A percentile compares a stretch with the other conserved stretches of the same genome.
Evolutionary conservation across 495 filamentous ascomycete genomes (phyloP).

Genomic region (Beverwykella pulmonaria): DNA sequence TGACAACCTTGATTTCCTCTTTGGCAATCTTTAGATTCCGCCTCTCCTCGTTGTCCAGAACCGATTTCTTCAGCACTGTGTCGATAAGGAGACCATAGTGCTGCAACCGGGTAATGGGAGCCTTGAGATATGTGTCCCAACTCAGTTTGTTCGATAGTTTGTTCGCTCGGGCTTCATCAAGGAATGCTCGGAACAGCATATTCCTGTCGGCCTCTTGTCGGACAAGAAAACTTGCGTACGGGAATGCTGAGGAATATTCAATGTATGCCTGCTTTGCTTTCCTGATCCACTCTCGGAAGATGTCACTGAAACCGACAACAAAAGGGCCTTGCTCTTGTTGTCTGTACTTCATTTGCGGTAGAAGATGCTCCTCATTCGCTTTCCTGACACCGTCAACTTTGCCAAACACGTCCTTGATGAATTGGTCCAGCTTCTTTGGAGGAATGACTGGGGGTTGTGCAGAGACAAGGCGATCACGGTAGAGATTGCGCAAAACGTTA

Average conservation of each 20-base stretch:
- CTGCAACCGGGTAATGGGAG: slow-evolving; percentile 90
- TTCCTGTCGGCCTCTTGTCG: slow-evolving; percentile 85
- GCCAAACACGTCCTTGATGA: slow-evolving; percentile 84
- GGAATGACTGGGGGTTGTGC: slow-evolving; percentile 81
- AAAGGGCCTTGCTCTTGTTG: slow-evolving; percentile 97
- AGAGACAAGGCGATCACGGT: slow-evolving; percentile 75
- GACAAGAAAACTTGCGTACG: slow-evolving; percentile 78
- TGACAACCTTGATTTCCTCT: slow-evolving; percentile 93
- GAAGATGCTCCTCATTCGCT: slow-evolving; percentile 90
- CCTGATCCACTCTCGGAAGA: slow-evolving; percentile 98
- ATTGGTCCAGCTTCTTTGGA: slow-evolving; percentile 71
- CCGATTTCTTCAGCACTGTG: slow-evolving; percentile 83
- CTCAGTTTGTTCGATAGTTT: slow-evolving; percentile 81
- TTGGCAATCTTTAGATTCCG: slow-evolving; percentile 80
- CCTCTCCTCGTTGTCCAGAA: slow-evolving; percentile 85
- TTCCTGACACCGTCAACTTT: slow-evolving; percentile 85
- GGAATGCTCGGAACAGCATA: slow-evolving; percentile 80
- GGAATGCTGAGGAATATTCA: slow-evolving; percentile 87
- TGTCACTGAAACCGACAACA: slow-evolving; percentile 91
- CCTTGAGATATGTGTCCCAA: slow-evolving; percentile 93
- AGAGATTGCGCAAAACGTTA: slow-evolving; percentile 79
- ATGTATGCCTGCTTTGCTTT: slow-evolving; percentile 89
- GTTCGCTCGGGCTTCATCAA: slow-evolving; percentile 76
- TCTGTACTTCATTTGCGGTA: slow-evolving; percentile 94
- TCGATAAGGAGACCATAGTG: slow-evolving; percentile 82